Percentiles rank a stretch among this genome's conserved stretches.
These are phyloP conservation scores for Colletotrichum melonis DNA, from an alignment of 2,329 filamentous ascomycete genomes.

Conservation along the genomic window DNA sequence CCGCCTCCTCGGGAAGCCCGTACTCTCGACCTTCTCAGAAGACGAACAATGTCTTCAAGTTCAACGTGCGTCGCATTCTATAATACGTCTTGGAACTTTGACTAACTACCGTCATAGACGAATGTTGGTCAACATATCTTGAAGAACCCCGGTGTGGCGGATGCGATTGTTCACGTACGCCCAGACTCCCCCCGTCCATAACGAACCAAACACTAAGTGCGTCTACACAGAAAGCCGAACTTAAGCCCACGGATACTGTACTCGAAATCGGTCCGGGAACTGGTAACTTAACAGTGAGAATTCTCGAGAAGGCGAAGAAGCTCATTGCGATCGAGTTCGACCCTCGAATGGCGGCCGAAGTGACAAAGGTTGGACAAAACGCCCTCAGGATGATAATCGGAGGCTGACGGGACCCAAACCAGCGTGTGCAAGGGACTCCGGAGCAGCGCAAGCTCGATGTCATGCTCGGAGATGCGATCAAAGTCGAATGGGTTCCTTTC, in stretches of 20 bases:
- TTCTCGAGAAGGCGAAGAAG: constrained; percentile 87
- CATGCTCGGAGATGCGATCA: constrained; percentile 82
- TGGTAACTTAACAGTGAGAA: constrained; percentile 89
- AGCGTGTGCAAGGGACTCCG: constrained; percentile 91
- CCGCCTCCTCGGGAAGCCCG: constrained; percentile 43
- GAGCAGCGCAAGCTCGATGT: constrained; percentile 87
- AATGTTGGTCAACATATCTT: constrained; percentile 76
- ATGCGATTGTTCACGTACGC: constrained; percentile 65
- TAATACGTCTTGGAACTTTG: constrained; percentile 51
- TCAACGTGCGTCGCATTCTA: constrained; percentile 73
- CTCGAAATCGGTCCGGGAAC: constrained; percentile 94
- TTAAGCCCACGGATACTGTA: constrained; percentile 91
- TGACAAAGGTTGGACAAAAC: constrained; percentile 73
- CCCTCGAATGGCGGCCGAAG: constrained; percentile 94
- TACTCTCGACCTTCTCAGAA: constrained; percentile 36
- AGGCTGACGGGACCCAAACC: constrained; percentile 71
- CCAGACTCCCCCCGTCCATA: background rate
- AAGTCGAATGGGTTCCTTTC: constrained; percentile 67
- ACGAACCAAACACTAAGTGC: constrained; percentile 26
- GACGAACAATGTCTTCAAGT: constrained; percentile 91
- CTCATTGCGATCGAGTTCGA: constrained; percentile 90
- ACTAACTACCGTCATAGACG: constrained; percentile 13
- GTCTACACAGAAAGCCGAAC: constrained; percentile 78
- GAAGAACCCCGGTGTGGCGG: constrained; percentile 88
- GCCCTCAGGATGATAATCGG: background rate